Evolutionary conservation across 2,329 filamentous ascomycete species (phyloP).

Genomic region (Aspergillus viridinutans): DNA sequence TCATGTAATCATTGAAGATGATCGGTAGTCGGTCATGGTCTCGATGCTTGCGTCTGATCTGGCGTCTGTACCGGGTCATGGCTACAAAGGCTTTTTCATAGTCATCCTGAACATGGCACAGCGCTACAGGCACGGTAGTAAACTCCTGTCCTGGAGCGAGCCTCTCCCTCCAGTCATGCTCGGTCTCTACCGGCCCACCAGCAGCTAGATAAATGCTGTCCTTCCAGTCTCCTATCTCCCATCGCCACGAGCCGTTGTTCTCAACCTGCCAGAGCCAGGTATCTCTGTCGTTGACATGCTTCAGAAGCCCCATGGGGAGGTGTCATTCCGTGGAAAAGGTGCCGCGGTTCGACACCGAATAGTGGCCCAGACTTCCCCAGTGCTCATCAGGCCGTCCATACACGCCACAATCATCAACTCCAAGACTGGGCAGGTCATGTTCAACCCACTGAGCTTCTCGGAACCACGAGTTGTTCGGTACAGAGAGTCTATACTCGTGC

Average conservation of each 20-base stretch:
- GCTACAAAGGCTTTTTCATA: constrained; percentile 22
- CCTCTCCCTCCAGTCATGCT: constrained; percentile 26
- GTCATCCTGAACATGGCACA: constrained; percentile 20
- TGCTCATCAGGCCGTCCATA: constrained; percentile 17
- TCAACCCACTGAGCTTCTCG: constrained; percentile 32
- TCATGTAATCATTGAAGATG: constrained; percentile 42
- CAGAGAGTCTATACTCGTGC: constrained; percentile 20
- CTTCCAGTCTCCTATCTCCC: constrained; percentile 35
- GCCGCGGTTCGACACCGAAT: constrained; percentile 23
- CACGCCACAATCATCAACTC: constrained; percentile 25
- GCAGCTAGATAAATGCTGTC: constrained; percentile 30
- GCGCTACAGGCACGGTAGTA: constrained; percentile 19
- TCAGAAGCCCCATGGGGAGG: constrained; percentile 29
- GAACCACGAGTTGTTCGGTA: constrained; percentile 31
- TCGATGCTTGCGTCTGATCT: constrained; percentile 23
- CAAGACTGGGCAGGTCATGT: constrained; percentile 21
- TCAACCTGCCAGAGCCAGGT: constrained; percentile 37
- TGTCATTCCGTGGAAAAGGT: constrained; percentile 27
- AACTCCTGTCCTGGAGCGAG: constrained; percentile 22
- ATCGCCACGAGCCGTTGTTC: constrained; percentile 34
- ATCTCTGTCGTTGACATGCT: constrained; percentile 15
- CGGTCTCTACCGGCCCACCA: constrained; percentile 21
- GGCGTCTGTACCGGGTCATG: constrained; percentile 28
- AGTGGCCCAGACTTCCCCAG: constrained; percentile 16
- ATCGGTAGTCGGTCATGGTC: constrained; percentile 29